These are phyloP conservation scores for Basidiobolus meristosporus DNA, from an alignment of 371 early-diverging fungal genomes.

Conservation along the genomic window DNA sequence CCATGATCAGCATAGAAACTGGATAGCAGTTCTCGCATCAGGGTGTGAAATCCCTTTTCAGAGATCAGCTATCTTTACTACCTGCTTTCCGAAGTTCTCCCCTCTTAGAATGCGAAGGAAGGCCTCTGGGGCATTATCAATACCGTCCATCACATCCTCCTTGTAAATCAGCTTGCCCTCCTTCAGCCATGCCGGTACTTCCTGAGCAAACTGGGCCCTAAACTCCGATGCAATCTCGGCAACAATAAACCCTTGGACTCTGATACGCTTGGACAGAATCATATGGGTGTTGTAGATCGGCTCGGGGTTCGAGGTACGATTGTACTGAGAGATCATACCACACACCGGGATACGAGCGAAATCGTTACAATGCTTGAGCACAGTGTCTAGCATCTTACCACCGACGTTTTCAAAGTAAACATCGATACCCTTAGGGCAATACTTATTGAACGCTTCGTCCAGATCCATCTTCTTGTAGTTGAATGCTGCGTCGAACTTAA, in stretches of 20 bases:
- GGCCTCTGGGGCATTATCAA: constrained; percentile 35
- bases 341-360: constrained; percentile 25
- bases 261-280: constrained; percentile 20
- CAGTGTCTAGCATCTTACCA: constrained; percentile 41
- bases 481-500: constrained; percentile 42
- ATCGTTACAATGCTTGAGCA: too few relatives aligned
- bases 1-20: too few relatives aligned
- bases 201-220: constrained; percentile 16
- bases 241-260: constrained; percentile 33
- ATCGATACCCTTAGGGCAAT: constrained; percentile 41
- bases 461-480: constrained; percentile 40
- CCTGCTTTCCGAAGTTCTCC: constrained; percentile 42
- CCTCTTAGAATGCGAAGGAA: constrained; percentile 40
- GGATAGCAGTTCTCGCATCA: too few relatives aligned
- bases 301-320: constrained; percentile 17
- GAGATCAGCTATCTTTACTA: constrained; percentile 23
- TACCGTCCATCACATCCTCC: constrained; percentile 26
- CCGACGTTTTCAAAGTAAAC: constrained; percentile 54
- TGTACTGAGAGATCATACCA: constrained; percentile 52
- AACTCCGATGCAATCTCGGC: constrained; percentile 13
- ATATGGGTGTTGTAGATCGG: constrained; percentile 20
- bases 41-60: too few relatives aligned
- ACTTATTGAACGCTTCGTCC: constrained; percentile 13
- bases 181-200: constrained; percentile 16
- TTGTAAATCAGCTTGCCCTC: constrained; percentile 23